These are phyloP conservation scores for Dendrocalamus latiflorus DNA, from an alignment of 202 grass and related monocot species.

Conservation along the genomic window DNA sequence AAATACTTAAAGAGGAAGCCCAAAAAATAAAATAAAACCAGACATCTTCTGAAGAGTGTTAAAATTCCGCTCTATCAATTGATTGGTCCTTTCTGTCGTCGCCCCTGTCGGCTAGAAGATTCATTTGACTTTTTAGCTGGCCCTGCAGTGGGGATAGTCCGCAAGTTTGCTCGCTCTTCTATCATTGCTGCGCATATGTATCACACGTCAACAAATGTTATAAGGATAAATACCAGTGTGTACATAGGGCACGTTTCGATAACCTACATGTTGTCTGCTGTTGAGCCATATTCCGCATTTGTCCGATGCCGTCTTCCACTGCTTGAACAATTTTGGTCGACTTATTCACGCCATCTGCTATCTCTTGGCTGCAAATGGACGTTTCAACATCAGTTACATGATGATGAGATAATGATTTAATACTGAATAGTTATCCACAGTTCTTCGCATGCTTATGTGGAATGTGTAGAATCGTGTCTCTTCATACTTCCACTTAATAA, in stretches of 20 bases:
- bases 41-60: neutral
- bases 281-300: constrained; percentile 51
- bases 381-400: neutral
- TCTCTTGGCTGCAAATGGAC: constrained; percentile 56
- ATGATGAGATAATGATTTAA: neutral
- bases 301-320: constrained; percentile 53
- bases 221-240: neutral
- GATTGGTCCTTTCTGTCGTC: constrained; percentile 3
- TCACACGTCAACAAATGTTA: neutral
- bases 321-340: constrained; percentile 59
- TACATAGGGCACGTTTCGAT: neutral
- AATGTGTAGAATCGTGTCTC: neutral
- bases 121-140: constrained; percentile 27
- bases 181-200: constrained; percentile 46
- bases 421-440: neutral
- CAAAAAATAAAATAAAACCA: neutral
- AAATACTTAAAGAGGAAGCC: neutral
- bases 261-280: constrained; percentile 62
- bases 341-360: constrained; percentile 64
- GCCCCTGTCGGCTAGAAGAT: constrained; percentile 19
- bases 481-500: neutral
- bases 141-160: constrained; percentile 31
- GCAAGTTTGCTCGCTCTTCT: constrained; percentile 57
- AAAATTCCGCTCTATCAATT: neutral
- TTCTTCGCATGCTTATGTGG: neutral